phyloP scores from a whole-genome alignment of 495 filamentous ascomycete genomes.

The Astrocystis sublimbata region DNA sequence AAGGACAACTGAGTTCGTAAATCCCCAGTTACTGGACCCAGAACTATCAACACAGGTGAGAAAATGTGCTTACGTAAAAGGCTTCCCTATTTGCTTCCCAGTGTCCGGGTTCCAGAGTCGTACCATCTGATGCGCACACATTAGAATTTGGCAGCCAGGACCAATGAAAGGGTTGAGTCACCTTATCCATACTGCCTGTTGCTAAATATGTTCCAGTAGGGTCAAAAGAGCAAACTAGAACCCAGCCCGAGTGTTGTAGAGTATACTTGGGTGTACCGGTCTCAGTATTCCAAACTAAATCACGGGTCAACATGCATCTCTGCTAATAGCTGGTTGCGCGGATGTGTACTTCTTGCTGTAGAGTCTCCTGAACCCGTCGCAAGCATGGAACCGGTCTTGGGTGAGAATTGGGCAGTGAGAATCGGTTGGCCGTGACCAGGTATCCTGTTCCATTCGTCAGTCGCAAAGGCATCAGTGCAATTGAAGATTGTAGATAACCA shows the following conservation, averaged over 20 bases:
- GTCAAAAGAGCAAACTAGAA: conserved; percentile 82
- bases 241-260: conserved; percentile 91
- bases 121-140: conserved; percentile 51
- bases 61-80: conserved; percentile 58
- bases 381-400: conserved; percentile 73
- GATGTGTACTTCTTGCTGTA: conserved; percentile 64
- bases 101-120: conserved; percentile 87
- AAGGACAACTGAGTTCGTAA: neutral
- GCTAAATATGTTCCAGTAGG: conserved; percentile 79
- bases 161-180: neutral
- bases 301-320: neutral
- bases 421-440: conserved; percentile 92
- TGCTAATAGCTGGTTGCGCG: neutral
- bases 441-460: conserved; percentile 45
- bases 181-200: conserved; percentile 90
- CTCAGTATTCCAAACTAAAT: conserved; percentile 82
- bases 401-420: conserved; percentile 84
- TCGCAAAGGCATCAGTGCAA: neutral
- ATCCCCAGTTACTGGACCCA: neutral
- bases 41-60: neutral
- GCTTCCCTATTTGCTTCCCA: conserved; percentile 70
- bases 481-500: no score
- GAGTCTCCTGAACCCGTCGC: conserved; percentile 89
- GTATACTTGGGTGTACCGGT: conserved; percentile 89
- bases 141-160: conserved; percentile 1